Evolutionary conservation across 129 eudicot genomes (phyloP), one percentile per base, ranked within the genome.

Genomic region (Flaveria trinervia): DNA sequence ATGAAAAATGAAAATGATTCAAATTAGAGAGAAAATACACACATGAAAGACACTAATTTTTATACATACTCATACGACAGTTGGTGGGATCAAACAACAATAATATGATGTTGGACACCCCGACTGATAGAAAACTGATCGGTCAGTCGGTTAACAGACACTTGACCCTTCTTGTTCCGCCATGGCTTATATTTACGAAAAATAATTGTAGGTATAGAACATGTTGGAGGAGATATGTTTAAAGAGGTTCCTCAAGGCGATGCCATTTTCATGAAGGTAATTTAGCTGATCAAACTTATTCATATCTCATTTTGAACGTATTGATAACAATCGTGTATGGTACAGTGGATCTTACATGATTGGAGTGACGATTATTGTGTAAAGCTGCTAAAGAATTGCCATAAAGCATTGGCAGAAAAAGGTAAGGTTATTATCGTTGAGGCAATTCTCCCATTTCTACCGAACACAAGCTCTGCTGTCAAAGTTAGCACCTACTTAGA

Each of bases 181-280:
- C 33, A 7, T 9, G 22, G 43, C 30, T 23, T 23, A 70, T 72
- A 16, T 18, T 17, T 60, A 4, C 41, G 18, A 11, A 17, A 26
- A 25, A 2, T 30, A 13, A 61, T 9, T 74, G 41, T 17, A 86
- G 86, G 85, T 0, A 73, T 87, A 25, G 82, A 87, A 48, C 89
- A 87, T 45, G 50, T 84, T 25, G 85, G 74, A 20, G 91, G 91
- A 51, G 88, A 87, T 79, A 87, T 87, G 91, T 87, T 85, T 80
- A 74, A 80, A 51, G 73, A 79, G 16, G 84, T 89, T 75, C 92
- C 90, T 1, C 41, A 61, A 44, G 86, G 78, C 15, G 89, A 87
- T 59, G 88, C 83, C 25, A 81, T 87, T 9, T 83, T 89, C 18
- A 85, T 89, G 89, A 89, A 87, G 92, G 92, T 87, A 45, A 56